Evolutionary conservation across 208 protist species (phyloP), one percentile per base, ranked within the genome.

Genomic region (Leishmania turanica): DNA sequence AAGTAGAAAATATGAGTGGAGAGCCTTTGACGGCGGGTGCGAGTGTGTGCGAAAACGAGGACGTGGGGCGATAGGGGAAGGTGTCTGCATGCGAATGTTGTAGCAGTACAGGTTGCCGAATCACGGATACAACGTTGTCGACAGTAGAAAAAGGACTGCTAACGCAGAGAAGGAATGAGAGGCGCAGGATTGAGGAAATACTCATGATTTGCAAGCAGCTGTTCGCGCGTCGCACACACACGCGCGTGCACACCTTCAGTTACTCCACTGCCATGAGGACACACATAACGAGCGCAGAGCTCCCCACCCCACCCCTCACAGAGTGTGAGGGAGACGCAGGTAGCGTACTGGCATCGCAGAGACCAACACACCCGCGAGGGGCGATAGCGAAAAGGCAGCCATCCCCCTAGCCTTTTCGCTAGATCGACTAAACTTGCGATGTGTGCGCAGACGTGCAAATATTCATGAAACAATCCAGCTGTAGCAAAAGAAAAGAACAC

Each of bases 111-210:
- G 40, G 37, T 71, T 71, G 40, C 24, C 40, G 5, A n/a, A 8
- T n/a, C 1, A 47, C 9, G 15, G 19, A 49, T 47, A 27, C 13
- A 40, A 17, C 40, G 19, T 3, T 75, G 40, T 42, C 40, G n/a
- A 37, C 70, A 47, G n/a, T 24, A 75, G n/a, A 75, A 40, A 56
- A 75, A 75, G n/a, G 70, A 42, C 17, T 40, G n/a, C 19, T 40
- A 37, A 68, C 62, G 13, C 40, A 56, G 70, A 40, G 47, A 75
- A 54, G 27, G 47, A 17, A 75, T 75, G 70, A 53, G 70, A 75
- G 54, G n/a, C 1, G 70, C 24, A 19, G 70, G 1, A 75, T 40
- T 15, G 45, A 56, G 11, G 70, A 31, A 71, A 47, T 71, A 24
- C 11, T n/a, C 45, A 51, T 37, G 2, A 4, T 53, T 53, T 53